Base-by-base conservation (phyloP, 176 grass and related monocot species). In the Dendrocalamus sinicus region DNA sequence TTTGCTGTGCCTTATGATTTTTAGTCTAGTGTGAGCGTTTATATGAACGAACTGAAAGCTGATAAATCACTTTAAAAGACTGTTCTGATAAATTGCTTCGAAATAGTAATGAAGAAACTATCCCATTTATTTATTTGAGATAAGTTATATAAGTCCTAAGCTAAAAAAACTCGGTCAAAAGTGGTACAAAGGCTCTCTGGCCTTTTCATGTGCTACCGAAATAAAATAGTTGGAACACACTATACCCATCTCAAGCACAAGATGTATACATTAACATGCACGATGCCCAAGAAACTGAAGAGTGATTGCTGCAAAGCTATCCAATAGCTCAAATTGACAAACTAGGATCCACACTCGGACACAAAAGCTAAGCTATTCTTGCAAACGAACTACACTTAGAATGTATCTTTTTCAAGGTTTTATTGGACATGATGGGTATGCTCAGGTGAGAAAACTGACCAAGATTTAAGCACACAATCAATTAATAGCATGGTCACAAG, bases 71-170 rank as follows among this genome's bases (percentile, higher is more conserved):
- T 35, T 35, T 35, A 35, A 35, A 3, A 32, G 2, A 35, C 32
- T 35, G 3, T 35, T 4, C 32, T 0, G 3, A 35, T 35, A 4
- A 35, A 35, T 0, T 0, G 3, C 32, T 35, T 35, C 32, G 32
- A 35, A 35, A 35, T 35, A 35, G 2, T 2, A 2, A 35, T 35
- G 3, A 0, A 35, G 0, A 35, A 35, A 35, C 0, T 0, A 2
- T 35, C 32, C 1, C 3, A 35, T 35, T 35, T 35, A 35, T 35
- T 35, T 35, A 2, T 35, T 35, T 35, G 3, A 35, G 3, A 35
- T 35, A 35, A 35, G 2, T 2, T 35, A 35, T 35, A 35, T 35
- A 35, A 35, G 32, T 4, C 3, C 0, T 35, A 35, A 35, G 3
- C 3, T 35, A 4, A 35, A 35, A 35, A 35, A 35, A 35, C 32